Evolutionary conservation across 2,329 filamentous ascomycete species (phyloP).

Genomic region (Stagonosporopsis cucurbitacearum): DNA sequence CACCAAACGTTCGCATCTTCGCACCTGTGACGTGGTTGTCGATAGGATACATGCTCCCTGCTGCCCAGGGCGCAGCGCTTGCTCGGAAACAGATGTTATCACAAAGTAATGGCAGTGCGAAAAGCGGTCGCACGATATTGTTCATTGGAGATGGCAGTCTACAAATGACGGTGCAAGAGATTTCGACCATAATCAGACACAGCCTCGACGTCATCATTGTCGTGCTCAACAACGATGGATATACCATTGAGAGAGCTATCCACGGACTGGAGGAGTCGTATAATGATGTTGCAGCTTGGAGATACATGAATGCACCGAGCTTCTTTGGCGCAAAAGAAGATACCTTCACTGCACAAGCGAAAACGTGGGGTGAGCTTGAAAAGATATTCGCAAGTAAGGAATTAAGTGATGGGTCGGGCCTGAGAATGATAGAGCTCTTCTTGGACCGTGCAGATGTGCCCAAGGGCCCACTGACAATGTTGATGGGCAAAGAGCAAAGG

Average conservation of each 20-base stretch:
- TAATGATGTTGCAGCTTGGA: constrained; percentile 32
- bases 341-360: constrained; percentile 37
- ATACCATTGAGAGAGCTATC: constrained; percentile 51
- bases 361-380: constrained; percentile 57
- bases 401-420: constrained; percentile 47
- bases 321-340: constrained; percentile 28
- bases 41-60: constrained; percentile 67
- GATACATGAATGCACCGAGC: constrained; percentile 24
- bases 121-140: constrained; percentile 38
- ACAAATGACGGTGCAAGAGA: constrained; percentile 49
- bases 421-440: constrained; percentile 53
- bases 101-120: constrained; percentile 15
- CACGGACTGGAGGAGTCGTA: constrained; percentile 38
- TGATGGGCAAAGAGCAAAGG: constrained; percentile 14
- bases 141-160: constrained; percentile 49
- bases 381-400: constrained; percentile 46
- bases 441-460: constrained; percentile 40
- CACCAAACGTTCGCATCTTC: constrained; percentile 18
- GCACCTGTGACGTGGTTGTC: constrained; percentile 44
- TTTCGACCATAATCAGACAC: constrained; percentile 47
- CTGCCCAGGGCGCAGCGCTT: constrained; percentile 61
- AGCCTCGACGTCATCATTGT: constrained; percentile 43
- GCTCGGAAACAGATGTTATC: constrained; percentile 13
- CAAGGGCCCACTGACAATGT: constrained; percentile 15
- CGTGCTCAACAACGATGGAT: constrained; percentile 49